Evolutionary conservation across 2,329 filamentous ascomycete genomes (phyloP), one percentile per base, ranked within the genome.

Genomic region (Aspergillus nomiae): DNA sequence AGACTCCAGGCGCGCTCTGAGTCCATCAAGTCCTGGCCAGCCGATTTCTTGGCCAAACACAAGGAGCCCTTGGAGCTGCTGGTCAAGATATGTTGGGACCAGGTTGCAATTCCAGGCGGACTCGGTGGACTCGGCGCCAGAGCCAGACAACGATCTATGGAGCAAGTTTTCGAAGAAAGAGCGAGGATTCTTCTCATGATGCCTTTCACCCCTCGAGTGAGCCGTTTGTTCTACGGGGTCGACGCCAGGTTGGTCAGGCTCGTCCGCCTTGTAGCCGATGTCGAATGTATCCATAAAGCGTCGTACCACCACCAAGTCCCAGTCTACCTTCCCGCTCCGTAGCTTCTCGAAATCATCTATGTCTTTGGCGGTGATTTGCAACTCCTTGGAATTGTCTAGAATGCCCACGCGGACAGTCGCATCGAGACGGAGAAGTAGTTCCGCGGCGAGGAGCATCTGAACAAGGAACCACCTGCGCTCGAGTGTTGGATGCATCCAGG

Each of bases 401-500:
- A 85, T 76, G 14, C 73, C 78, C 11, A 77, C 63, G 24, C 77
- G 75, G 21, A 81, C 72, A 16, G 78, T 76, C 2, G 83, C 84
- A 68, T 86, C 84, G 3, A 87, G 72, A 9, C 85, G 82, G 26
- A 87, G 71, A 11, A 86, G 74, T 4, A 87, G 74, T 69, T 87
- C 85, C 9, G 82, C 83, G 2, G 85, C 78, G 10, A 88, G 74
- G 11, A 83, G 77, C 56, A 87, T 77, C 65, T 88, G 85, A 2
- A 87, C 73, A 5, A 88, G 71, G 21, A 86, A 68, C 71, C 86
- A 82, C 59, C 86, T 84, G 55, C 84, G 78, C 64, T 86, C 83
- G 30, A 77, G 67, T 1, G 69, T 67, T 7, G 70, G 62, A 41
- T 73, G 69, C 21, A 66, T 56, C 67, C 76, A 74, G 9, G 70